Evolutionary conservation across 768 basidiomycete species (phyloP).

Genomic region (Lentinula sp.): DNA sequence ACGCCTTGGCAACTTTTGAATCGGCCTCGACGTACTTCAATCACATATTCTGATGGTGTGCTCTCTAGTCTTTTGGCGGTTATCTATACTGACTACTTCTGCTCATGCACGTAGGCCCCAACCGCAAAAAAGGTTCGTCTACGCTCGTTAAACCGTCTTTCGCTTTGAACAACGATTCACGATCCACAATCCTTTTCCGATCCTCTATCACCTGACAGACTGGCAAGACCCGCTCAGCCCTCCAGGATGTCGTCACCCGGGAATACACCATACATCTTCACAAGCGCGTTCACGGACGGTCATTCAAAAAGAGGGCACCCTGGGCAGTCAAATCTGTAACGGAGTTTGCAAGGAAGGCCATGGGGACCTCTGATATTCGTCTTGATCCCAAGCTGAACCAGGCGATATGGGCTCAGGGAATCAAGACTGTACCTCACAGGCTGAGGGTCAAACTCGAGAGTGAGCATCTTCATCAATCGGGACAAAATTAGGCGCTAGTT

Average conservation of each 20-base stretch:
- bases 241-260: constrained; percentile 95
- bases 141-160: no score
- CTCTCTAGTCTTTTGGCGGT: no score
- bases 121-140: constrained; percentile 2
- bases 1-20: not conserved
- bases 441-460: constrained; percentile 89
- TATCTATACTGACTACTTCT: not conserved
- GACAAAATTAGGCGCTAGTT: no score
- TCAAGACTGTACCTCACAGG: constrained; percentile 91
- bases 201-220: constrained; percentile 28
- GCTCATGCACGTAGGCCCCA: not conserved
- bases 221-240: constrained; percentile 86
- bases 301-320: constrained; percentile 98
- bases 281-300: constrained; percentile 87
- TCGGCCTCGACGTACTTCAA: not conserved
- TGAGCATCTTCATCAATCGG: constrained; percentile 10
- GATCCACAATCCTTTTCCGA: not conserved
- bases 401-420: constrained; percentile 87
- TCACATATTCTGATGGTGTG: not conserved
- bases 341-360: constrained; percentile 86
- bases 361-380: constrained; percentile 94
- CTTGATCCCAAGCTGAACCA: constrained; percentile 97
- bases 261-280: constrained; percentile 99
- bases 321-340: constrained; percentile 94
- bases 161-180: not conserved